Conservation (phyloP, 306 rosid genomes). For the Alnus glutinosa region DNA sequence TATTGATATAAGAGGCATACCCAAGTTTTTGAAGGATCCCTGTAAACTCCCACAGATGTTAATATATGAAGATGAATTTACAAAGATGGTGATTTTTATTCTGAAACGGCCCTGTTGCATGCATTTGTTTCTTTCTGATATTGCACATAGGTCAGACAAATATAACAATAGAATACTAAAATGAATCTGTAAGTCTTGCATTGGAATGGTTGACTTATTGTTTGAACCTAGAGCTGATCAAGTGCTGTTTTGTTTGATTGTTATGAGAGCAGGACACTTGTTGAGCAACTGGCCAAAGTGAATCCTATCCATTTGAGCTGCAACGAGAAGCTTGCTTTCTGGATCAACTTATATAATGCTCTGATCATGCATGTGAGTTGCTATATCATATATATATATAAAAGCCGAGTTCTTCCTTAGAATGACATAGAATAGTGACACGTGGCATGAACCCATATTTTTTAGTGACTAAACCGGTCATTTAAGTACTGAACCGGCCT, state of each 20-base stretch:
- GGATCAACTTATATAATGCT: conserved; percentile 77
- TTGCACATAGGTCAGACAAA: not conserved
- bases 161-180: not conserved
- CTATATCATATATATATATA: too few relatives aligned
- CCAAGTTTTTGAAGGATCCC: not conserved
- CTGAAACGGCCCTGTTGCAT: not conserved
- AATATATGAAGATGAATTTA: not conserved
- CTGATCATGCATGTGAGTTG: conserved; percentile 72
- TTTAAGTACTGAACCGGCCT: too few relatives aligned
- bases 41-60: not conserved
- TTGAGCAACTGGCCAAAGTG: conserved; percentile 74
- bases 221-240: conserved; percentile 10
- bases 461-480: too few relatives aligned
- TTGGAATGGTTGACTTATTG: not conserved
- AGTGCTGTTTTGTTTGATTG: not conserved
- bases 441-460: too few relatives aligned
- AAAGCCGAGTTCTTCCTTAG: too few relatives aligned
- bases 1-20: not conserved
- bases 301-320: conserved; percentile 61
- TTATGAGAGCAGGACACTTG: conserved; percentile 58
- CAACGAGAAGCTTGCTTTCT: conserved; percentile 69
- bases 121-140: not conserved
- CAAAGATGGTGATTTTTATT: not conserved
- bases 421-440: too few relatives aligned
- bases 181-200: not conserved